These are phyloP conservation scores for Auricularia sp. DNA, from an alignment of 768 basidiomycete species.

Conservation along the genomic window DNA sequence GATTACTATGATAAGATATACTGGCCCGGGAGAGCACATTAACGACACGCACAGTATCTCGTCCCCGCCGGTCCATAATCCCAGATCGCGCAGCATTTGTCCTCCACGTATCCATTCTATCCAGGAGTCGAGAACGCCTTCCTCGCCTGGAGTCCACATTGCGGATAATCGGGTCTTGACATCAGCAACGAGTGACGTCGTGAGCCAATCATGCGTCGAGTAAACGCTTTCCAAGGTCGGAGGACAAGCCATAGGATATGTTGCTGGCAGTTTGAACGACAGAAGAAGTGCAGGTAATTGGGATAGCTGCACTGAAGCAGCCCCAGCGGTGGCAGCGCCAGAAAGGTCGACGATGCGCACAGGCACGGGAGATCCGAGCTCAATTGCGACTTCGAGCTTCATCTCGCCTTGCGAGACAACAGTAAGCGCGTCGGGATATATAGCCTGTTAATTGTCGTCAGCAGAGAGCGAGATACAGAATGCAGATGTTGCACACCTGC, in stretches of 20 bases:
- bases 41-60: slow-evolving; percentile 25
- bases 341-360: slow-evolving; percentile 23
- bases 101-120: slow-evolving; percentile 61
- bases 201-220: slow-evolving; percentile 51
- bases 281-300: slow-evolving; percentile 56
- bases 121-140: slow-evolving; percentile 54
- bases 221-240: slow-evolving; percentile 48
- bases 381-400: slow-evolving; percentile 56
- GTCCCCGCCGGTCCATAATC: slow-evolving; percentile 21
- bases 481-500: slow-evolving; percentile 31
- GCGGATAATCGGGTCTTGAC: slow-evolving; percentile 34
- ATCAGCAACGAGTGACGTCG: slow-evolving; percentile 18
- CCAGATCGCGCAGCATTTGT: slow-evolving; percentile 44
- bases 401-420: slow-evolving; percentile 26
- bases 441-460: slow-evolving; percentile 38
- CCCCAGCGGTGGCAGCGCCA: slow-evolving; percentile 10
- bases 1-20: slow-evolving; percentile 1
- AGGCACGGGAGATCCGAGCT: slow-evolving; percentile 36
- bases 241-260: slow-evolving; percentile 44
- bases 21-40: neutral
- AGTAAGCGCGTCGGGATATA: slow-evolving; percentile 60
- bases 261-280: slow-evolving; percentile 38
- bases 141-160: slow-evolving; percentile 52
- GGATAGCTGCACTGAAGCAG: slow-evolving; percentile 27
- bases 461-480: neutral